A percentile compares a stretch with the other conserved stretches of the same genome.
Conservation (phyloP, 345 rosid species). For the Hypericum perforatum region DNA sequence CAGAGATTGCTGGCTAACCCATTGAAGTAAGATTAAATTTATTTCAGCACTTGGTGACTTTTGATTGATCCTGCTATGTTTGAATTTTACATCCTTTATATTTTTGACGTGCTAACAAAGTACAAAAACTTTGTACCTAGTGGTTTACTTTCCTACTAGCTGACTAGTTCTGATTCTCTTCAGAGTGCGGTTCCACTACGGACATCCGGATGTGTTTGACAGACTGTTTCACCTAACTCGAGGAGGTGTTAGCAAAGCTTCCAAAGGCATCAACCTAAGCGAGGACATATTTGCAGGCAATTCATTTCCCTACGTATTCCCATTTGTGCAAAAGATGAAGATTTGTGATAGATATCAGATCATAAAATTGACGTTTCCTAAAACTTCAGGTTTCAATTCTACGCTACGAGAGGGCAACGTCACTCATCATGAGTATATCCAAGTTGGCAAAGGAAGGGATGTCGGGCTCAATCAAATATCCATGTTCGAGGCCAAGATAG, state of each 20-base stretch:
- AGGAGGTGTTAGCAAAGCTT: conserved; percentile 9
- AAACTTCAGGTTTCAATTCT: conserved; percentile 1
- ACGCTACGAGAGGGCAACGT: conserved; percentile 4
- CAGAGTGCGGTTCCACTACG: conserved; percentile 7
- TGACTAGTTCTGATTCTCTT: background rate
- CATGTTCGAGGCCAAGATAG: conserved; percentile 7
- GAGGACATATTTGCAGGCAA: conserved; percentile 8
- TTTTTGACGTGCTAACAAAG: too few relatives aligned
- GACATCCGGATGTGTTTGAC: conserved; percentile 7
- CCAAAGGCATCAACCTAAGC: conserved; percentile 6
- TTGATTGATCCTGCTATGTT: too few relatives aligned
- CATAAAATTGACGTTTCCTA: background rate
- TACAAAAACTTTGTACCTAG: too few relatives aligned
- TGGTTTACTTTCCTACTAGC: too few relatives aligned
- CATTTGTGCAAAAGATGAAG: too few relatives aligned
- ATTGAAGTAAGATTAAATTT: background rate
- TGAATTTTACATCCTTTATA: too few relatives aligned
- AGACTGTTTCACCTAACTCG: conserved; percentile 7
- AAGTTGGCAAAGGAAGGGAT: conserved; percentile 10
- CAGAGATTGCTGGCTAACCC: background rate
- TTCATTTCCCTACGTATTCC: too few relatives aligned
- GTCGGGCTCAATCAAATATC: conserved; percentile 9
- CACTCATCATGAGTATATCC: conserved; percentile 9
- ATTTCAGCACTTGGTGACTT: background rate
- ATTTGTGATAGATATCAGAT: too few relatives aligned